phyloP scores from a whole-genome alignment of 2,329 filamentous ascomycete species.

The Aspergillus flavus region DNA sequence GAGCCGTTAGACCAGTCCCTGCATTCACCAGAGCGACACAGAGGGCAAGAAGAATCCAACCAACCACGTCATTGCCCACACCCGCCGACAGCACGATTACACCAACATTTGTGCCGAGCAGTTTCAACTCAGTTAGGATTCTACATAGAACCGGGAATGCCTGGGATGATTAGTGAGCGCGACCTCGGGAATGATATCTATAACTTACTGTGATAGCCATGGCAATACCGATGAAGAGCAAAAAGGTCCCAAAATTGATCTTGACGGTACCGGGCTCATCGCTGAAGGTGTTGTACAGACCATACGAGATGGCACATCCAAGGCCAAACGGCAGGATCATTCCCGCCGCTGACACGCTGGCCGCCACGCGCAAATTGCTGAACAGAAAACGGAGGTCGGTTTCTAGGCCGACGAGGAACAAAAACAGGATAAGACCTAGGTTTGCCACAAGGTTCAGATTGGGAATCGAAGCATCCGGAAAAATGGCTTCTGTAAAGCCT shows the following conservation, averaged over 20 bases:
- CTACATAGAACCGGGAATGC: constrained; percentile 88
- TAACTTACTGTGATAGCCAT: constrained; percentile 77
- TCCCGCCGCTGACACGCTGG: constrained; percentile 75
- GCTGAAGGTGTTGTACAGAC: constrained; percentile 74
- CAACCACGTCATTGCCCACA: constrained; percentile 87
- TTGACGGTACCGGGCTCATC: constrained; percentile 57
- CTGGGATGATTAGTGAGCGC: constrained; percentile 32
- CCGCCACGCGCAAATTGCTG: constrained; percentile 78
- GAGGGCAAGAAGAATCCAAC: constrained; percentile 89
- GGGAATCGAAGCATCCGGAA: constrained; percentile 73
- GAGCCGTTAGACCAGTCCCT: constrained; percentile 74
- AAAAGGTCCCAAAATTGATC: constrained; percentile 64
- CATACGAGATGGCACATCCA: constrained; percentile 78
- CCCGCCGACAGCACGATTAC: constrained; percentile 88
- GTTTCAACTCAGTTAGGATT: constrained; percentile 86
- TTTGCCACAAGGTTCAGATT: constrained; percentile 78
- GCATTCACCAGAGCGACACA: constrained; percentile 94
- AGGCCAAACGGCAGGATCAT: constrained; percentile 83
- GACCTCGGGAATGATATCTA: too few species aligned
- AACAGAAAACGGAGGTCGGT: constrained; percentile 77
- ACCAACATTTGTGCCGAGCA: constrained; percentile 80
- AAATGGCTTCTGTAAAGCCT: constrained; percentile 74
- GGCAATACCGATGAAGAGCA: constrained; percentile 87
- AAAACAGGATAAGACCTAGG: constrained; percentile 77
- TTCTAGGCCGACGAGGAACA: constrained; percentile 87